phyloP scores from a whole-genome alignment of 2,329 filamentous ascomycete species.

The Mycocentrospora acerina region DNA sequence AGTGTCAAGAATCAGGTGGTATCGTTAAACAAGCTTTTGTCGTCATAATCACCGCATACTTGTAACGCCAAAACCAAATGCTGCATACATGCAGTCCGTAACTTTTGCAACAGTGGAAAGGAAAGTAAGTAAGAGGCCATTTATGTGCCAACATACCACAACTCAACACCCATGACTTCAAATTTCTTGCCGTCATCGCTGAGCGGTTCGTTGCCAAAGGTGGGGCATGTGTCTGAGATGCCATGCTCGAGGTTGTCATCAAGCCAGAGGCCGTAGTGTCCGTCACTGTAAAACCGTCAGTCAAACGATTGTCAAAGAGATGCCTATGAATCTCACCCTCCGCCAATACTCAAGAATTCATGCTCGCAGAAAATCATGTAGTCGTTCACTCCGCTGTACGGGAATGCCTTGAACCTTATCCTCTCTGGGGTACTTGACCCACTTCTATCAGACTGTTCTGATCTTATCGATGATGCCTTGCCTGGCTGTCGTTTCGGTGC shows the following conservation, averaged over 20 bases:
- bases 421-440: conserved; percentile 65
- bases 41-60: too few species aligned
- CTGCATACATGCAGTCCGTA: too few species aligned
- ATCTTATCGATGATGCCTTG: conserved; percentile 31
- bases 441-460: conserved; percentile 40
- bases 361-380: conserved; percentile 94
- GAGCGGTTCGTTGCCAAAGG: conserved; percentile 91
- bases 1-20: too few species aligned
- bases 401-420: conserved; percentile 95
- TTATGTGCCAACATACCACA: conserved; percentile 79
- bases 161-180: conserved; percentile 82
- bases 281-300: conserved; percentile 55
- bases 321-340: conserved; percentile 54
- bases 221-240: conserved; percentile 79
- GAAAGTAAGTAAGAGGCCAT: not conserved
- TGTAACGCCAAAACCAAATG: not conserved
- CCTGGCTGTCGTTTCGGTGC: conserved; percentile 19
- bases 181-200: conserved; percentile 94
- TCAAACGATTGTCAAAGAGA: not conserved
- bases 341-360: conserved; percentile 82
- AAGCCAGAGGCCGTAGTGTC: conserved; percentile 91
- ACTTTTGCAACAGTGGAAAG: too few species aligned
- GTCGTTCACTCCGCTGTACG: conserved; percentile 93
- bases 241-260: conserved; percentile 83
- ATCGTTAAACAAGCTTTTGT: too few species aligned